Conservation (phyloP, 2,329 filamentous ascomycete species). For the Thermomyces lanuginosus region DNA sequence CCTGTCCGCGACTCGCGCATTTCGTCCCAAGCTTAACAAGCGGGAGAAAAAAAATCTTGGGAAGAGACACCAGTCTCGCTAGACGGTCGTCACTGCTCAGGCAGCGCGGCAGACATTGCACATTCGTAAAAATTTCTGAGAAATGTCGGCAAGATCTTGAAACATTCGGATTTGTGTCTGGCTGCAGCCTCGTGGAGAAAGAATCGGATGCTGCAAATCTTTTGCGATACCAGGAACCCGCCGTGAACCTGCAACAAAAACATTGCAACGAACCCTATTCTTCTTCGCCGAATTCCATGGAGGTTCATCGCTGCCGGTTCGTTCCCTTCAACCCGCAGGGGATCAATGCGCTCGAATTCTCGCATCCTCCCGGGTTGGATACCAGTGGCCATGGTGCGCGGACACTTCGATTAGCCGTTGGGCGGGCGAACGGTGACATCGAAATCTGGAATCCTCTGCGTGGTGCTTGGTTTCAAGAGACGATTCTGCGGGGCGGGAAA, state of each 20-base stretch:
- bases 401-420: constrained; percentile 65
- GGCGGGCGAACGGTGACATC: constrained; percentile 85
- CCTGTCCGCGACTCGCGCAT: no score
- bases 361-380: constrained; percentile 46
- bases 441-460: constrained; percentile 89
- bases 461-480: constrained; percentile 79
- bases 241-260: not conserved
- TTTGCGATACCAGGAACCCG: not conserved
- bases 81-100: no score
- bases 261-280: no score
- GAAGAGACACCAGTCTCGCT: no score
- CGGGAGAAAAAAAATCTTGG: no score
- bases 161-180: no score
- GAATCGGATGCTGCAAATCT: constrained; percentile 1
- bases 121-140: no score
- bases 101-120: no score
- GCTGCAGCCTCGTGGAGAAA: no score
- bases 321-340: constrained; percentile 79
- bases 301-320: constrained; percentile 93
- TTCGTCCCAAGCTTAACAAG: no score
- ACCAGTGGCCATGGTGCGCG: constrained; percentile 34
- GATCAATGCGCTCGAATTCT: constrained; percentile 91
- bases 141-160: no score
- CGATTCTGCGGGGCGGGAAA: constrained; percentile 64
- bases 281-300: no score